Evolutionary conservation across 2,329 filamentous ascomycete genomes (phyloP), one percentile per base, ranked within the genome.

Genomic region (Domatiomyces catenatus): DNA sequence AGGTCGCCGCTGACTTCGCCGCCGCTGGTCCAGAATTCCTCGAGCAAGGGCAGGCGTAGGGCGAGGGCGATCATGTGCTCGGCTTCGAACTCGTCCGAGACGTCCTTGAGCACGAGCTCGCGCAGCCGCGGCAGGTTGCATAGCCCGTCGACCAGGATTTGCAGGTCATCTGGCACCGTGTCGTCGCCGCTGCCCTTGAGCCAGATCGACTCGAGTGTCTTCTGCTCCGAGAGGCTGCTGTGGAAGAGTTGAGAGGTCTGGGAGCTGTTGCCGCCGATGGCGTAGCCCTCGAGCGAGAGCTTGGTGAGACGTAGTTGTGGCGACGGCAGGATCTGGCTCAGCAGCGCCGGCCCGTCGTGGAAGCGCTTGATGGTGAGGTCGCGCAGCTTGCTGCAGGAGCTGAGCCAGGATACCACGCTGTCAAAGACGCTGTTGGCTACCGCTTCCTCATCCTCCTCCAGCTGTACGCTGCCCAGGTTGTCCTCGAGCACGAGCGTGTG

Each of bases 331-430:
- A 60, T 56, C 26, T 61, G 55, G 8, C 59, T 59, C 17, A 67
- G 55, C 1, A 67, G 51, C 32, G 50, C 65, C 3, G 75, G 67
- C 1, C 74, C 75, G 36, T 73, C 74, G 1, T 72, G 62, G 43
- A 83, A 69, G 26, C 69, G 68, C 39, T 63, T 67, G 46, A 84
- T 65, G 15, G 65, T 68, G 18, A 84, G 66, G 19, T 69, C 67
- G 18, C 66, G 65, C 6, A 84, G 68, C 3, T 63, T 63, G 17
- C 66, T 64, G 59, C 79, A 81, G n/a, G 67, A 67, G 18, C 69
- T 65, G 12, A 81, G 63, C 78, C 78, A 81, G 3, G 67, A 65
- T 42, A 75, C 64, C 22, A 76, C 68, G 51, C 73, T 71, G 0
- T 71, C 59, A 51, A 75, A 75, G 6, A 71, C 67, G 52, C 76